Conservation (phyloP, 202 grass and related monocot genomes). For the Zoysia matrella region DNA sequence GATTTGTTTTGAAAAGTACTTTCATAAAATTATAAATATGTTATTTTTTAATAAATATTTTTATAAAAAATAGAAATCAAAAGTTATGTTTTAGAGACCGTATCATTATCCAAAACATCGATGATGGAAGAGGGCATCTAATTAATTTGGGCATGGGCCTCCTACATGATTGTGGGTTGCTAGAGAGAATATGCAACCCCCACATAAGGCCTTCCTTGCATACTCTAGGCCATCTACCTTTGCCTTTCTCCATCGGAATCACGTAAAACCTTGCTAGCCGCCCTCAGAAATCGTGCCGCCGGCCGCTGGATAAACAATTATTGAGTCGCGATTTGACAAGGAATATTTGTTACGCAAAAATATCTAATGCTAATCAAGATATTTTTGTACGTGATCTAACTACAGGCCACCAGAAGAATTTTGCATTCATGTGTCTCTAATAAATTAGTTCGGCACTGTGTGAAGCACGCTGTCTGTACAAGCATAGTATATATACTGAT, state of each 20-base stretch:
- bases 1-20: no score
- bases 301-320: background rate
- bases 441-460: no score
- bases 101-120: background rate
- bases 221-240: constrained; percentile 3
- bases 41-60: no score
- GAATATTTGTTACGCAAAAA: background rate
- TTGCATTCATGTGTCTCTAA: no score
- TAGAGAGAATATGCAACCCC: constrained; percentile 66
- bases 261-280: constrained; percentile 31
- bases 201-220: constrained; percentile 75
- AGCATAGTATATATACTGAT: no score
- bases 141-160: constrained; percentile 34
- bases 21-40: no score
- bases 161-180: constrained; percentile 50
- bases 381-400: no score
- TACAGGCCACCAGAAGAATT: no score
- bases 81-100: background rate
- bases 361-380: no score
- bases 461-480: no score
- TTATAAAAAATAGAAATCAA: no score
- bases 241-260: constrained; percentile 51
- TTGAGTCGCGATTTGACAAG: background rate
- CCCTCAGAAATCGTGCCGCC: background rate
- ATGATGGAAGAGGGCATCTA: constrained; percentile 48